A percentile compares a stretch with the other conserved stretches of the same genome.
Conservation (phyloP, 345 rosid genomes). For the Viola odorata region DNA sequence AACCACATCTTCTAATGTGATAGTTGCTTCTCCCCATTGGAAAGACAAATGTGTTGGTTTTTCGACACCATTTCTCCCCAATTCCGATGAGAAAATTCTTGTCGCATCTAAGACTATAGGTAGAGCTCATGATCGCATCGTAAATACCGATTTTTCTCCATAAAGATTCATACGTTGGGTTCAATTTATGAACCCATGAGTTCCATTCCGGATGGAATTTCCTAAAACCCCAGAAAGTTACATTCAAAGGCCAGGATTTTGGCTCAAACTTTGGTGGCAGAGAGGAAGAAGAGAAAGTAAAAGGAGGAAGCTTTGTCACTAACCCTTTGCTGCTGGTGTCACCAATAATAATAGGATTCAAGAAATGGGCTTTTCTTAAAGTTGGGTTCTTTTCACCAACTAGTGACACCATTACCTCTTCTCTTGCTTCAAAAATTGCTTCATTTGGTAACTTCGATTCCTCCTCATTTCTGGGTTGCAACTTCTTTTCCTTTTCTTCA, state of each 20-base stretch:
- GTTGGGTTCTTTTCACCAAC: too few species aligned
- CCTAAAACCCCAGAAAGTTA: neutral
- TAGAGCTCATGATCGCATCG: conserved; percentile 7
- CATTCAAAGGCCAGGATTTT: neutral
- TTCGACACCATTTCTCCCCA: conserved; percentile 7
- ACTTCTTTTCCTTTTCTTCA: too few species aligned
- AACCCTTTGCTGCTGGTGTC: neutral
- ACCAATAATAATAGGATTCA: too few species aligned
- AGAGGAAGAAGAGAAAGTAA: neutral
- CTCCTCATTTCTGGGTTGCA: too few species aligned
- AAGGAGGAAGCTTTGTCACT: conserved; percentile 1
- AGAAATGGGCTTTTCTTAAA: too few species aligned
- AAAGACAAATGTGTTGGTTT: conserved; percentile 12
- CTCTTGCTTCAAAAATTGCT: too few species aligned
- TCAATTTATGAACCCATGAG: conserved; percentile 6
- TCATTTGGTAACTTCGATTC: too few species aligned
- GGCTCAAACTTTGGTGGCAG: neutral
- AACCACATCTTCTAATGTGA: conserved; percentile 16
- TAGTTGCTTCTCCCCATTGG: conserved; percentile 20
- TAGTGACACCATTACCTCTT: too few species aligned
- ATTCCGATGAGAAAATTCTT: neutral
- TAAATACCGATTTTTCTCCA: conserved; percentile 14
- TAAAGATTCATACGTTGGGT: neutral
- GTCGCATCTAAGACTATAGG: neutral
- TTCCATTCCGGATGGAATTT: neutral